phyloP scores from a whole-genome alignment of 306 rosid species.

The Gillenia trifoliata region DNA sequence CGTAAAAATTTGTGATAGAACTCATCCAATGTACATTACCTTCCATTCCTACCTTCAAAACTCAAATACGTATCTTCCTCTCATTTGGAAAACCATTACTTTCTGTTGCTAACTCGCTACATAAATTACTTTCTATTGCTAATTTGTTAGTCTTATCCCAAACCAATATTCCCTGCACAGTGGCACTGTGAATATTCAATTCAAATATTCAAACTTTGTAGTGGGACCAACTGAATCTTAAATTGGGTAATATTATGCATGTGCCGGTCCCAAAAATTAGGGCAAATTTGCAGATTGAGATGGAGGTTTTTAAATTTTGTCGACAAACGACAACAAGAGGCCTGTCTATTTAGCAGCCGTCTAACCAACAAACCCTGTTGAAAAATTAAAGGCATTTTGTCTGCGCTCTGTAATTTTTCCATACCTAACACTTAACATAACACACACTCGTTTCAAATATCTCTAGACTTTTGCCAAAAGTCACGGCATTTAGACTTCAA shows the following conservation, averaged over 20 bases:
- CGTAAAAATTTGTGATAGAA: no score
- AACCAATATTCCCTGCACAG: conserved; percentile 7
- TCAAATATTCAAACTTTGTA: not conserved
- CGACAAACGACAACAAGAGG: not conserved
- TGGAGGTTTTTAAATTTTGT: conserved; percentile 1
- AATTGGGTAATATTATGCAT: not conserved
- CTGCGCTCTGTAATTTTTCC: not conserved
- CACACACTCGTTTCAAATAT: not conserved
- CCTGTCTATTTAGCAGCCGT: conserved; percentile 11
- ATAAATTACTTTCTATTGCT: not conserved
- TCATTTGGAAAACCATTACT: not conserved
- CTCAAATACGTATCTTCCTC: not conserved
- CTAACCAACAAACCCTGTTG: conserved; percentile 33
- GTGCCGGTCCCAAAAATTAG: not conserved
- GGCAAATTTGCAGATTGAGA: not conserved
- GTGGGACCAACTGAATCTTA: conserved; percentile 11
- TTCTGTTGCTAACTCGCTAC: no score
- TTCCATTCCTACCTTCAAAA: no score
- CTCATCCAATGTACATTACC: not conserved
- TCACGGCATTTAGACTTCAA: not conserved
- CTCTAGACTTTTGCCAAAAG: not conserved
- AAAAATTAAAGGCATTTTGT: conserved; percentile 20
- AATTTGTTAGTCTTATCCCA: not conserved
- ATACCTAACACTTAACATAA: not conserved
- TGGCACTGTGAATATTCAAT: conserved; percentile 4